Conservation (phyloP, 768 basidiomycete genomes). For the Polyporus arcularius region DNA sequence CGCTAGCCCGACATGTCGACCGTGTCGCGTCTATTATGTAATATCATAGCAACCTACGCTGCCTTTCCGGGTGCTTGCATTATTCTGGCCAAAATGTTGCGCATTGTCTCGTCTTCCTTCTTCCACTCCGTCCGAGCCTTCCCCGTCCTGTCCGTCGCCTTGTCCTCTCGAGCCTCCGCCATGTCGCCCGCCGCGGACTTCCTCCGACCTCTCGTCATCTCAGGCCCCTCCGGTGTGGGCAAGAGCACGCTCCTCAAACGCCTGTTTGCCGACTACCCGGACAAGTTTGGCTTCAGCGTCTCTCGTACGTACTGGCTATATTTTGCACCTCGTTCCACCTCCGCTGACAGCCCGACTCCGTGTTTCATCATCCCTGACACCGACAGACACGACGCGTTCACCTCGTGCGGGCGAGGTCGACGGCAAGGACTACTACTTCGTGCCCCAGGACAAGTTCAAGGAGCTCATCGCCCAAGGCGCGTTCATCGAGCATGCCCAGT, state of each 20-base stretch:
- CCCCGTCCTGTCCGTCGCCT: conserved; percentile 11
- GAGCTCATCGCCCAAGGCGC: conserved; percentile 66
- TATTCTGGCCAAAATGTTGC: background rate
- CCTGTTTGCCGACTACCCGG: conserved; percentile 79
- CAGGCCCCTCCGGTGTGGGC: conserved; percentile 91
- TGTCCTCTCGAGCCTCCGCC: conserved; percentile 14
- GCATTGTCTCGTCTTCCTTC: background rate
- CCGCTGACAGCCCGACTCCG: background rate
- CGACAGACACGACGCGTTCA: conserved; percentile 82
- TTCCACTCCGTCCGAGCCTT: background rate
- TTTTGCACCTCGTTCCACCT: conserved; percentile 9
- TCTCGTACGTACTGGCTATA: conserved; percentile 58
- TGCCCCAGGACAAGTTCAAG: conserved; percentile 68
- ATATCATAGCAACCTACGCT: conserved; percentile 1
- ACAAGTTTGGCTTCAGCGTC: conserved; percentile 89
- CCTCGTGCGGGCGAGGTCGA: conserved; percentile 82
- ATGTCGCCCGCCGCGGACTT: conserved; percentile 41
- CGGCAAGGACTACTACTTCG: conserved; percentile 88
- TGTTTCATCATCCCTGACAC: conserved; percentile 33
- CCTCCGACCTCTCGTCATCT: conserved; percentile 80
- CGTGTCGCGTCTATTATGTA: background rate
- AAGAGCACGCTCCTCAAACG: conserved; percentile 88
- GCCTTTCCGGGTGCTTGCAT: conserved; percentile 9
- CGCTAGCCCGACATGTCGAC: background rate
- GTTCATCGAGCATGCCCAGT: conserved; percentile 94